Evolutionary conservation across 2,329 filamentous ascomycete genomes (phyloP), one percentile per base, ranked within the genome.

Genomic region (Fusarium nelsonii): DNA sequence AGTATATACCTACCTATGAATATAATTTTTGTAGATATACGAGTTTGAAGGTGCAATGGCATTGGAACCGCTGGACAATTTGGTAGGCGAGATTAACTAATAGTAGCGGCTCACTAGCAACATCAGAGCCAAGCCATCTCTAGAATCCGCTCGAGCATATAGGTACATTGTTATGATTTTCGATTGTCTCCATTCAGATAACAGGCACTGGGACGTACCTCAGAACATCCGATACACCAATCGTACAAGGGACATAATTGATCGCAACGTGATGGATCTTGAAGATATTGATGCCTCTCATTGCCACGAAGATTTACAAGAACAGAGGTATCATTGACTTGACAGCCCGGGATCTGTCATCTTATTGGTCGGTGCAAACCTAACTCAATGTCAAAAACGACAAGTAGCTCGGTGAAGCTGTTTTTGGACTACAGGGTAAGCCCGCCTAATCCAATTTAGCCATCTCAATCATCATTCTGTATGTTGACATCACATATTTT

Each of bases 61-160:
- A 20, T 33, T 16, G 23, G 23, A 23, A 20, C n/a, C 1, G 16
- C 20, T 20, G 33, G 23, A n/a, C 15, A 64, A 63, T 64, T 58
- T 58, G 2, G 7, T 63, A 63, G 50, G 50, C 60, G 60, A 63
- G 20, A 63, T 63, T 63, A 20, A 26, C 4, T 9, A 1, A 1
- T 6, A 30, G 32, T 63, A 63, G 58, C 33, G 50, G 50, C 33
- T 64, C 15, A 50, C 20, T 16, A 20, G 28, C 8, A 34, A 18
- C 1, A 26, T 11, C 3, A 40, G 6, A 26, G 16, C 9, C 30
- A 53, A 34, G 28, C 36, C 36, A 34, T 7, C 8, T 30, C 30
- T 30, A 30, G 8, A 30, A 30, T 30, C 10, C 30, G 8, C 30
- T 30, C 10, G 30, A 11, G 30, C 30, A 30, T 8, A 30, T 30